phyloP scores from a whole-genome alignment of 225 moss, liverwort and hornwort species.

The Marchantia polymorpha region DNA sequence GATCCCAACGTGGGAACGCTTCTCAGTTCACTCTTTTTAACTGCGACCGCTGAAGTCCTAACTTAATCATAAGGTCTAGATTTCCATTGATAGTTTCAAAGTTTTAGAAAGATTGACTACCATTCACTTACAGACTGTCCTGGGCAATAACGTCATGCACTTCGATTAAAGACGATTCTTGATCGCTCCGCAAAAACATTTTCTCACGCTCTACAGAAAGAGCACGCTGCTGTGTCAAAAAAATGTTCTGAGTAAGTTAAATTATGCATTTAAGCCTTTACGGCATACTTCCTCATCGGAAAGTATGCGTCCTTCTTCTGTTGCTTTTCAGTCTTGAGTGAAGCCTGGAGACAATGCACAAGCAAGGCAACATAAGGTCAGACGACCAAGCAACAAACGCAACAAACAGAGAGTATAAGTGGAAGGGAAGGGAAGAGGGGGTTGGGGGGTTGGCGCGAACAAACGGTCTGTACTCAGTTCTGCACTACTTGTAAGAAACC shows the following conservation, averaged over 20 bases:
- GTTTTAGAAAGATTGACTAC: too few species aligned
- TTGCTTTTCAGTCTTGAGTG: constrained; percentile 68
- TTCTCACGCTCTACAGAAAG: too few species aligned
- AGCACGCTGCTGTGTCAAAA: not conserved
- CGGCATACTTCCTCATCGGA: constrained; percentile 73
- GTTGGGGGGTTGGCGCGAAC: not conserved
- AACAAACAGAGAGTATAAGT: constrained; percentile 4
- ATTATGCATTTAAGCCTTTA: constrained; percentile 43
- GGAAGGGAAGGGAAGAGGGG: not conserved
- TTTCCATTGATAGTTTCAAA: too few species aligned
- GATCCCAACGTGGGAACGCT: too few species aligned
- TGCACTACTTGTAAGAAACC: not conserved
- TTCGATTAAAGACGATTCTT: too few species aligned
- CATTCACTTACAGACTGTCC: too few species aligned
- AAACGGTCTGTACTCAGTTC: not conserved
- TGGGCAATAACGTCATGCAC: too few species aligned
- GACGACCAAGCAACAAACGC: not conserved
- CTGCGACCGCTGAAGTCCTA: too few species aligned
- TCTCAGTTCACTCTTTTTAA: too few species aligned
- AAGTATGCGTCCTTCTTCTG: constrained; percentile 80
- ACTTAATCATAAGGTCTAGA: too few species aligned
- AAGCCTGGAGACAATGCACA: constrained; percentile 37
- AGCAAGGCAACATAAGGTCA: too few species aligned
- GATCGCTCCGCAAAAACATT: too few species aligned
- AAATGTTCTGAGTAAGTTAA: not conserved